Base-by-base conservation (phyloP, 257 asterid genomes). In the Primulina tabacum region DNA sequence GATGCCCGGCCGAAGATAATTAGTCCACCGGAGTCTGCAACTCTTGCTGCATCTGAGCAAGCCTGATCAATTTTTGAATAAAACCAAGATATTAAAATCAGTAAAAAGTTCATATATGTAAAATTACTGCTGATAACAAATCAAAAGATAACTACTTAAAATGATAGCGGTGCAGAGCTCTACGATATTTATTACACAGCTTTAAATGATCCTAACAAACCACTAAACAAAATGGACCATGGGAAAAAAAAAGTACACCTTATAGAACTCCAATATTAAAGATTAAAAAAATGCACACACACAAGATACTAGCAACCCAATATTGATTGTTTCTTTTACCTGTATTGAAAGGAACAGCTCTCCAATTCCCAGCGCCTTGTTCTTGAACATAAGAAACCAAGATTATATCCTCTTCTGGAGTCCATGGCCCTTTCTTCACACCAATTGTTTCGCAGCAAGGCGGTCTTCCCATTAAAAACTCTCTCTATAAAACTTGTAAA, bases 11-110 rank as follows among this genome's bases (percentile, higher is more conserved):
- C 97, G 85, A 76, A 92, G 96, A 69, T 92, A 92, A 68, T 92
- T 92, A 5, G 96, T 92, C 97, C 97, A 92, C 78, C 97, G 82
- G 64, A 91, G 95, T 28, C 97, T 82, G 83, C 97, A 91, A 26
- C 97, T 91, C 81, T 91, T 92, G 78, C 97, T 92, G 85, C 97
- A 92, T 69, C 97, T 80, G 6, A 86, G 88, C 89, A 92, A 81
- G 9, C 97, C 97, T 92, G 78, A 29, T 32, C 34, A 5, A 2
- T 37, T 26, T 21, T n/a, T 18, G 3, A 35, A 59, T 50, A 8
- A 9, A 57, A 29, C 21, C 40, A 6, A 8, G 8, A 33, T 32
- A 53, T 30, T 24, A 47, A 47, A 47, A 50, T 50, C 20, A 50
- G 56, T 14, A 43, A 14, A 50, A 50, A 50, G 20, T 50, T 38